These are phyloP conservation scores for Ceratobasidium sp. DNA, from an alignment of 1,284 basidiomycete genomes.

Conservation along the genomic window DNA sequence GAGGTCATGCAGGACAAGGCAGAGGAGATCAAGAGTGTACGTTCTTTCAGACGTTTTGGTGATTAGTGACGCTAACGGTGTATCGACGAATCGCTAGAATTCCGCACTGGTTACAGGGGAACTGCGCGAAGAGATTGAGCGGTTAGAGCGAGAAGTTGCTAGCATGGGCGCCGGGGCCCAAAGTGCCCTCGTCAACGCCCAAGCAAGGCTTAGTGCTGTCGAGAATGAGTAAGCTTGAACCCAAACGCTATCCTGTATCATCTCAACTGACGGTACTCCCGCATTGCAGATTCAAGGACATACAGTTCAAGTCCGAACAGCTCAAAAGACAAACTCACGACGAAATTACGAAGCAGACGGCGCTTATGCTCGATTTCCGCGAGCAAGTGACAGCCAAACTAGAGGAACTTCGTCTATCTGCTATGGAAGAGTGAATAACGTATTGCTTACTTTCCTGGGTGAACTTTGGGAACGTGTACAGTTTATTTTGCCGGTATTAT, in stretches of 20 bases:
- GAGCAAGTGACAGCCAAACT: conserved; percentile 33
- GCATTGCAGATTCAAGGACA: conserved; percentile 27
- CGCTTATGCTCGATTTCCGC: conserved; percentile 27
- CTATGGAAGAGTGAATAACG: neutral
- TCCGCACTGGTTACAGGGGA: conserved; percentile 26
- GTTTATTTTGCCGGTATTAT: neutral
- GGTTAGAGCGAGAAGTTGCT: conserved; percentile 30
- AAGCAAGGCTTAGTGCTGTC: conserved; percentile 31
- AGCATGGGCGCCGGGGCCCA: conserved; percentile 36
- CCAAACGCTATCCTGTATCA: neutral
- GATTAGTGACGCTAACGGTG: neutral
- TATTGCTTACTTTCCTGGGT: neutral
- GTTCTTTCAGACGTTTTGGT: neutral
- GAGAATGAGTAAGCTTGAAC: conserved; percentile 22
- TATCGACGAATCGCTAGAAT: neutral
- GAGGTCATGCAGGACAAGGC: conserved; percentile 38
- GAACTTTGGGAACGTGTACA: conserved; percentile 6
- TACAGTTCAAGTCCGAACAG: conserved; percentile 31
- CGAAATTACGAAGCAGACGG: conserved; percentile 27
- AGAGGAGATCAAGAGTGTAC: conserved; percentile 28
- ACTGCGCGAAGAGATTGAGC: conserved; percentile 35
- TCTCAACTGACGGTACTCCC: neutral
- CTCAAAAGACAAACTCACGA: conserved; percentile 36
- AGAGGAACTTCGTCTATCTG: conserved; percentile 26
- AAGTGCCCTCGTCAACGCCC: conserved; percentile 29